These are phyloP conservation scores for Pyracantha coccinea DNA, from an alignment of 331 rosid genomes.

Conservation along the genomic window DNA sequence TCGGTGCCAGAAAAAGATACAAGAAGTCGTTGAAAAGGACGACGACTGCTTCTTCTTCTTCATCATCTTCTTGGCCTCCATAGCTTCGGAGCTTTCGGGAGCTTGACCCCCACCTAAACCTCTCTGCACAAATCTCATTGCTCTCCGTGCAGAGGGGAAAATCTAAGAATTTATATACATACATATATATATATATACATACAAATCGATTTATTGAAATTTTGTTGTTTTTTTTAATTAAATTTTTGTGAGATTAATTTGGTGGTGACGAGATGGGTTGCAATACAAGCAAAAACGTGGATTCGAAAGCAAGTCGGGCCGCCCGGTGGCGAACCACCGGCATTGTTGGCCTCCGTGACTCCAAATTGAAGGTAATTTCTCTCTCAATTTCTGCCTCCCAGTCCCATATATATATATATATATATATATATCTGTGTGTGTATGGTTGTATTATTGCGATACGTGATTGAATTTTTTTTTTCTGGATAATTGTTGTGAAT, in stretches of 20 bases:
- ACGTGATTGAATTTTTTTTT: background rate
- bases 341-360: conserved; percentile 88
- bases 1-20: background rate
- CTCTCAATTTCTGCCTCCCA: background rate
- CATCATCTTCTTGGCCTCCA: background rate
- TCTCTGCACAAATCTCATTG: conserved; percentile 4
- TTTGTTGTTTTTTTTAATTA: too few species aligned
- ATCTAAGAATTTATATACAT: background rate
- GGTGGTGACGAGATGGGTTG: conserved; percentile 54
- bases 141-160: background rate
- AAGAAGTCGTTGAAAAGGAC: background rate
- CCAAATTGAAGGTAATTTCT: conserved; percentile 68
- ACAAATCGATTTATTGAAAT: too few species aligned
- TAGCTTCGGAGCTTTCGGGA: too few species aligned
- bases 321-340: conserved; percentile 97
- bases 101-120: conserved; percentile 6
- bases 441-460: background rate
- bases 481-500: background rate
- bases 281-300: conserved; percentile 47
- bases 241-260: background rate
- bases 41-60: background rate
- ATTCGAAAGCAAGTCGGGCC: conserved; percentile 49
- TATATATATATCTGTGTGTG: too few species aligned
- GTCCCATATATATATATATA: too few species aligned
- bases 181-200: background rate